Evolutionary conservation across 352 stramenopile genomes (phyloP).

Genomic region (Saprolegnia diclina): DNA sequence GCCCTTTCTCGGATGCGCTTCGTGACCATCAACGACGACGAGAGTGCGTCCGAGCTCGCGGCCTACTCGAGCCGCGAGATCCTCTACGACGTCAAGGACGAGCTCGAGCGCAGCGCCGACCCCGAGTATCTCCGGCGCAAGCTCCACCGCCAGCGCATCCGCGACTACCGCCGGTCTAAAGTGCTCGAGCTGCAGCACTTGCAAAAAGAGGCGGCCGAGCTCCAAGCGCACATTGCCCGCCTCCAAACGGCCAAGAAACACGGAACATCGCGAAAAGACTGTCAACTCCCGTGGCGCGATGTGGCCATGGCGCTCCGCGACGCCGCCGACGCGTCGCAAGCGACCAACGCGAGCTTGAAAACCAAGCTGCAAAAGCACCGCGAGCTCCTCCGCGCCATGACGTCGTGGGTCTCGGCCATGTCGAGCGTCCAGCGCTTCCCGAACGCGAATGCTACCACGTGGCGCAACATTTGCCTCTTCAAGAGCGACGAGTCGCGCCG

Average conservation of each 20-base stretch:
- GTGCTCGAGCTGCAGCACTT: constrained; percentile 10
- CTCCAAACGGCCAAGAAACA: not conserved
- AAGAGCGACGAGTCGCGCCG: constrained; percentile 1
- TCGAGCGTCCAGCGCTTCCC: not conserved
- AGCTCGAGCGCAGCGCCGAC: not conserved
- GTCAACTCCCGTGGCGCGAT: constrained; percentile 3
- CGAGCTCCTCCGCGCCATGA: constrained; percentile 2
- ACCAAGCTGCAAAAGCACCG: not conserved
- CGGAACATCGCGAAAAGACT: not conserved
- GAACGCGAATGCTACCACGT: not conserved
- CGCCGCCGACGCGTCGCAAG: not conserved
- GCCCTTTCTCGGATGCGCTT: too few species aligned
- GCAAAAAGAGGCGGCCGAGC: not conserved
- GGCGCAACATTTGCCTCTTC: constrained; percentile 14
- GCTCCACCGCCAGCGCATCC: constrained; percentile 18
- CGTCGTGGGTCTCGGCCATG: constrained; percentile 9
- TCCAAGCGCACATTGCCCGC: not conserved
- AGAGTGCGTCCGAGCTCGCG: not conserved
- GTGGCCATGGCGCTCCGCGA: constrained; percentile 10
- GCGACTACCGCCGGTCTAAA: constrained; percentile 14
- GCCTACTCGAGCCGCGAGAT: constrained; percentile 8
- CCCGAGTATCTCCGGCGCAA: not conserved
- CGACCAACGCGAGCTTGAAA: not conserved
- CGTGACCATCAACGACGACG: not conserved
- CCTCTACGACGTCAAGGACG: constrained; percentile 16